Evolutionary conservation across 768 basidiomycete species (phyloP), one percentile per base, ranked within the genome.

Genomic region (Clavulina sp.): DNA sequence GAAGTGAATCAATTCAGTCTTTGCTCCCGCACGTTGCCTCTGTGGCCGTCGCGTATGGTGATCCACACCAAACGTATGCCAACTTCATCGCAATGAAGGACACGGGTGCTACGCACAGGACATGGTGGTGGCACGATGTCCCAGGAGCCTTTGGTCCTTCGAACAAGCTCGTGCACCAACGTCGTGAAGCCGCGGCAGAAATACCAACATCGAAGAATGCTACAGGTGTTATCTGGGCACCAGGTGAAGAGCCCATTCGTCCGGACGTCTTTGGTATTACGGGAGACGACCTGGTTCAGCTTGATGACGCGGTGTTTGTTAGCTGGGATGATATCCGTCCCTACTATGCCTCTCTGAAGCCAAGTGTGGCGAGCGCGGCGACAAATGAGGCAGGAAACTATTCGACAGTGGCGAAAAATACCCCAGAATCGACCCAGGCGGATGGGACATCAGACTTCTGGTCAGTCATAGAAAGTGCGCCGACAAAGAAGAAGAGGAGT

Each of bases 21-120:
- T 16, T 49, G 16, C 43, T n/a, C 28, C 49, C 43, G 13, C 43
- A 46, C 26, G 62, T 81, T 52, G 78, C 76, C 4, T 73, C 75
- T 26, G 72, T 78, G 9, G 76, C 69, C 16, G 64, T 74, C 2
- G 60, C 66, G 13, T 80, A 78, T 57, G 80, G 80, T n/a, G 80
- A 83, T 60, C 60, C 74, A 2, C 61, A 70, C n/a, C 72, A 72
- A 31, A 76, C 70, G 59, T 80, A 80, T 58, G 60, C 61, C 1
- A 56, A 63, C 3, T 78, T 69, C 58, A 55, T 77, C 44, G 58
- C 49, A 34, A 40, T 41, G 29, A 50, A 28, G 19, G 55, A 59
- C 40, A 29, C 50, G 16, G 38, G 56, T 19, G 54, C 54, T 29
- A 13, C 31, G 9, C 9, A 9, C 13, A 16, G 26, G 13, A 9